phyloP scores from a whole-genome alignment of 495 filamentous ascomycete genomes.

The Daldinia loculata region DNA sequence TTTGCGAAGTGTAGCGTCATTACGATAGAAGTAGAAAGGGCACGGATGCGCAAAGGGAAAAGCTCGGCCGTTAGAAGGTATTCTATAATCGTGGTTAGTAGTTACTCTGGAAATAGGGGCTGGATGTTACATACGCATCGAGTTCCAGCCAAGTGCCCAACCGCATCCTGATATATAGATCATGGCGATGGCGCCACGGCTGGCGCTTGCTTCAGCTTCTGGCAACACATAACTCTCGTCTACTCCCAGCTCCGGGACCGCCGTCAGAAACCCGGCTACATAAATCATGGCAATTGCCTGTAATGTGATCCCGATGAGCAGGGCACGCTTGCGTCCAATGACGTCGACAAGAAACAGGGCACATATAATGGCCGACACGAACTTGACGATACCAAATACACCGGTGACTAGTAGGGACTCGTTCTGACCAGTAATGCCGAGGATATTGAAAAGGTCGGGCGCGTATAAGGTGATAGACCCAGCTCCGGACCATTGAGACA shows the following conservation, averaged over 20 bases:
- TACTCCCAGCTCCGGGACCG: constrained; percentile 57
- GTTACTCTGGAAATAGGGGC: not conserved
- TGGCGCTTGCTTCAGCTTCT: constrained; percentile 48
- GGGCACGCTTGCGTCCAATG: constrained; percentile 74
- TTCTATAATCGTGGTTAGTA: constrained; percentile 38
- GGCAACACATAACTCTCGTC: constrained; percentile 42
- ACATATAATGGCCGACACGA: constrained; percentile 68
- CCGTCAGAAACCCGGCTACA: constrained; percentile 70
- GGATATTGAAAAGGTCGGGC: constrained; percentile 69
- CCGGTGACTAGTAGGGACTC: constrained; percentile 72
- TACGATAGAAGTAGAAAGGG: constrained; percentile 59
- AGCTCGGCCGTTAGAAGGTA: constrained; percentile 80
- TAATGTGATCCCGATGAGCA: constrained; percentile 69
- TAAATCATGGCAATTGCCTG: constrained; percentile 74
- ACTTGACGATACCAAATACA: constrained; percentile 76
- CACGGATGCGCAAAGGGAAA: constrained; percentile 69
- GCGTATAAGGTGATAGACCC: constrained; percentile 74
- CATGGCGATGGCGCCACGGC: constrained; percentile 68
- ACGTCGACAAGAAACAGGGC: constrained; percentile 78
- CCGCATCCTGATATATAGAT: constrained; percentile 72
- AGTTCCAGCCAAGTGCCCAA: constrained; percentile 80
- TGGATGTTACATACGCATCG: constrained; percentile 55
- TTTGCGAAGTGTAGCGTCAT: constrained; percentile 74
- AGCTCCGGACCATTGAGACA: constrained; percentile 76
- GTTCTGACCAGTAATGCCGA: constrained; percentile 68